These are phyloP conservation scores for Cyberlindnera mississippiensis DNA, from an alignment of 805 yeast species.

Conservation along the genomic window DNA sequence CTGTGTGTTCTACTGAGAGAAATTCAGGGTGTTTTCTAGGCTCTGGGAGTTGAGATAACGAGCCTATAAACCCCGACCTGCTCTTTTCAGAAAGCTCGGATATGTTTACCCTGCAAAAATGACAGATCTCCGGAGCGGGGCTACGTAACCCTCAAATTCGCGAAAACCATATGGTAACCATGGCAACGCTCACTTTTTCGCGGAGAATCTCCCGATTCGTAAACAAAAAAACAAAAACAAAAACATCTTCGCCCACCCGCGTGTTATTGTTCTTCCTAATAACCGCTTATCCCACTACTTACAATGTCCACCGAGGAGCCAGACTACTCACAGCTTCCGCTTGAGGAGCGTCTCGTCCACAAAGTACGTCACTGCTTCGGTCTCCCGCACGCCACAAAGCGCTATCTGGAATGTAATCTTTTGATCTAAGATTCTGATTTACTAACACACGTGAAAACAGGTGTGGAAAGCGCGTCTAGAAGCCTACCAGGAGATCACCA, in stretches of 20 bases:
- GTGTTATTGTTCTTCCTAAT: too few relatives aligned
- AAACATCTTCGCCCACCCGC: neutral
- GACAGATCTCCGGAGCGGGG: neutral
- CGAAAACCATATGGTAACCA: neutral
- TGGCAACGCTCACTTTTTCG: neutral
- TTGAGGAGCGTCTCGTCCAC: slow-evolving; percentile 38
- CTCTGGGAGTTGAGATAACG: too few relatives aligned
- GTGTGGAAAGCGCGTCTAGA: slow-evolving; percentile 80
- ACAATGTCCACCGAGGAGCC: slow-evolving; percentile 20
- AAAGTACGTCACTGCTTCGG: slow-evolving; percentile 41
- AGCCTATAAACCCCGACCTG: too few relatives aligned
- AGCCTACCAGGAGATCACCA: slow-evolving; percentile 69
- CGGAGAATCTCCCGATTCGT: neutral
- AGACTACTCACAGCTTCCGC: slow-evolving; percentile 22
- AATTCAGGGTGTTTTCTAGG: too few relatives aligned
- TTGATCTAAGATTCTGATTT: neutral
- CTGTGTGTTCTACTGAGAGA: too few relatives aligned
- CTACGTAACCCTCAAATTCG: too few relatives aligned
- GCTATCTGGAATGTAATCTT: neutral
- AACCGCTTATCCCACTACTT: neutral
- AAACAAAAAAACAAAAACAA: neutral
- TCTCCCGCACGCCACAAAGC: neutral
- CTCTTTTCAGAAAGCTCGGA: too few relatives aligned
- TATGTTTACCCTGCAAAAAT: too few relatives aligned
- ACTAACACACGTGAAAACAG: slow-evolving; percentile 15